Percentiles rank a stretch among this genome's conserved stretches.
phyloP scores from a whole-genome alignment of 1,139 yeast genomes.

The Suhomyces coccinellae region DNA sequence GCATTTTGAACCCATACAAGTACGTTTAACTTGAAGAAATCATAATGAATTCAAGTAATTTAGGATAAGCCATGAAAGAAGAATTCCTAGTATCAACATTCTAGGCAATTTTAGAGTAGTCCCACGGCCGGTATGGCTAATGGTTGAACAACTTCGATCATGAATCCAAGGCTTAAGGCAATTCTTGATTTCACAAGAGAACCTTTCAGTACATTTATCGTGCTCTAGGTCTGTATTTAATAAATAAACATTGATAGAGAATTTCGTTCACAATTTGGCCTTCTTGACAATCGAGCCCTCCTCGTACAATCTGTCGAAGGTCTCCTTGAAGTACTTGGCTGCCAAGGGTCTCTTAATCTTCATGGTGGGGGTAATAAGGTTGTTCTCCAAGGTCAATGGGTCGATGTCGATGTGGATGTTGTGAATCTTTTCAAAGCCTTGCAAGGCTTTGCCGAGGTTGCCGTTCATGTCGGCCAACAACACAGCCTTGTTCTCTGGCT shows the following conservation, averaged over 20 bases:
- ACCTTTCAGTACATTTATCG: too few relatives aligned
- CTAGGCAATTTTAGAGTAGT: too few relatives aligned
- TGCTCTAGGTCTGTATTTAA: neutral
- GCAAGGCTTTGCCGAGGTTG: conserved; percentile 25
- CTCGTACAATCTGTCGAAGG: conserved; percentile 55
- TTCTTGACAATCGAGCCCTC: conserved; percentile 47
- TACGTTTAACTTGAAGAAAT: conserved; percentile 62
- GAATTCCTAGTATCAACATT: too few relatives aligned
- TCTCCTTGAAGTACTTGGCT: conserved; percentile 46
- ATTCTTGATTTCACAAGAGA: neutral
- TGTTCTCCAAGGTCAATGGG: conserved; percentile 64
- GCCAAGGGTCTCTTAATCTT: conserved; percentile 69
- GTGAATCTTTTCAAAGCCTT: conserved; percentile 64
- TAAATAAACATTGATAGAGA: neutral
- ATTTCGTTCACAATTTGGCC: conserved; percentile 7
- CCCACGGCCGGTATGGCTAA: too few relatives aligned
- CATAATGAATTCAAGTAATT: too few relatives aligned
- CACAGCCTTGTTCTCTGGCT: conserved; percentile 27
- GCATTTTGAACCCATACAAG: conserved; percentile 90
- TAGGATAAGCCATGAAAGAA: too few relatives aligned
- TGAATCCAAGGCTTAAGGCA: neutral
- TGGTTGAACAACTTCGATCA: too few relatives aligned
- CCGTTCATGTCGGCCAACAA: conserved; percentile 32
- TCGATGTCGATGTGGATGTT: conserved; percentile 61
- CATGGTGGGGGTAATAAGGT: conserved; percentile 72